Evolutionary conservation across 805 yeast genomes (phyloP), one percentile per base, ranked within the genome.

Genomic region (Metschnikowia lunata): DNA sequence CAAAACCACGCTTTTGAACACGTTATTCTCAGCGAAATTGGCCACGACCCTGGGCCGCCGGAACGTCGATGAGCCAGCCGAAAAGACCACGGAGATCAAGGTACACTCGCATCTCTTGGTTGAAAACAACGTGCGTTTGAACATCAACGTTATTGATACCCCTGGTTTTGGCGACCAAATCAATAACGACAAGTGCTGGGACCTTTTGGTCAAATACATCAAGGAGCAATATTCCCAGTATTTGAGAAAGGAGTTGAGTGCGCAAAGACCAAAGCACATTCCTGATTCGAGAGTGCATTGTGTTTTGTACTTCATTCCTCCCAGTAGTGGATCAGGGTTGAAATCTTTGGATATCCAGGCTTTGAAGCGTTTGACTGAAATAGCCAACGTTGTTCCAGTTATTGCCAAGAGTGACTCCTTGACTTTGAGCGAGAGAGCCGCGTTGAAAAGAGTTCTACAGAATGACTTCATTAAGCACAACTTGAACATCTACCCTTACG

Each of bases 81-180:
- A 85, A 52, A 85, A 85, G 56, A 91, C 99, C 28, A 79, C 95
- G 4, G 97, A 89, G 62, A 85, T 91, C 63, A 78, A 80, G 51
- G 83, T 83, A 26, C 74, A 82, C 27, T 65, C 78, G n/a, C 90
- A 84, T 49, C 74, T 77, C 13, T 74, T 93, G 52, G 67, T 80
- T 45, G 99, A 93, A 67, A 89, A 88, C 63, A 86, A 85, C 52
- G 98, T 93, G 45, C 81, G 83, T 50, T 79, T 93, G 62, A 84
- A 84, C 58, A 71, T 93, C 51, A 90, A 88, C 57, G 82, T 93
- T 44, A 87, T 93, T 61, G 99, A 93, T 63, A 93, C 99, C 3
- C 98, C 98, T 15, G 98, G 98, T 12, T 93, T 88, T 72, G 98
- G 97, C 33, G 99, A 93, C 73, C 96, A 87, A 69, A 85, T 93